phyloP scores from a whole-genome alignment of 805 yeast species.

The Candida bentonensis region DNA sequence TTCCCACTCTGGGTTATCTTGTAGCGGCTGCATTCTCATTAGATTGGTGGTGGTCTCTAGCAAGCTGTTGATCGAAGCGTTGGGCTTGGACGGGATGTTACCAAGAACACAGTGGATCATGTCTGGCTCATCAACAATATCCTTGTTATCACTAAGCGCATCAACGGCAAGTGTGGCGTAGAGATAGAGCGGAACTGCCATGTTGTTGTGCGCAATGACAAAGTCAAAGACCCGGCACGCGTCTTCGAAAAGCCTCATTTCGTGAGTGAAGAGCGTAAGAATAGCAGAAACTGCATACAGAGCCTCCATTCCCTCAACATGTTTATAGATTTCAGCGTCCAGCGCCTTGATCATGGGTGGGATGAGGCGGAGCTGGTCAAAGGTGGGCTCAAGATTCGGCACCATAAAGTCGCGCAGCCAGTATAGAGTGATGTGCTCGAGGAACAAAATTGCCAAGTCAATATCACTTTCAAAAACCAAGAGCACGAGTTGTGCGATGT shows the following conservation, averaged over 20 bases:
- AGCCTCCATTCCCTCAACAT: slow-evolving; percentile 33
- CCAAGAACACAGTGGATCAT: slow-evolving; percentile 28
- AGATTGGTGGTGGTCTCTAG: slow-evolving; percentile 10
- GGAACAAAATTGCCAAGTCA: slow-evolving; percentile 21
- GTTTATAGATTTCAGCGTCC: slow-evolving; percentile 31
- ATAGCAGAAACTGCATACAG: slow-evolving; percentile 63
- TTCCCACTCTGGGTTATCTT: slow-evolving; percentile 11
- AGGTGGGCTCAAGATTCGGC: slow-evolving; percentile 47
- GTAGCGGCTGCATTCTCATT: slow-evolving; percentile 11
- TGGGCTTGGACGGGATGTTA: slow-evolving; percentile 13
- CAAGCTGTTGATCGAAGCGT: slow-evolving; percentile 7
- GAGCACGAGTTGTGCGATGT: slow-evolving; percentile 56
- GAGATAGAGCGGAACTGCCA: slow-evolving; percentile 41
- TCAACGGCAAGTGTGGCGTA: slow-evolving; percentile 41
- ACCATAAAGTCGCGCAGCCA: slow-evolving; percentile 81
- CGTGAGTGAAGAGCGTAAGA: slow-evolving; percentile 69
- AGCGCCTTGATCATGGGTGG: slow-evolving; percentile 41
- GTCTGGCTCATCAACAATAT: slow-evolving; percentile 24
- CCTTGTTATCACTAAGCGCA: slow-evolving; percentile 24
- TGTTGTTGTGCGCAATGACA: slow-evolving; percentile 41
- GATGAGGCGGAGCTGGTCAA: slow-evolving; percentile 50
- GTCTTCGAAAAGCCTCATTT: slow-evolving; percentile 33
- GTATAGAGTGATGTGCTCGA: slow-evolving; percentile 42
- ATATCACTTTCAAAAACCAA: slow-evolving; percentile 30
- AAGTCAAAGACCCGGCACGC: slow-evolving; percentile 57